Conservation (phyloP, 176 grass and related monocot genomes). For the Eleusine coracana region DNA sequence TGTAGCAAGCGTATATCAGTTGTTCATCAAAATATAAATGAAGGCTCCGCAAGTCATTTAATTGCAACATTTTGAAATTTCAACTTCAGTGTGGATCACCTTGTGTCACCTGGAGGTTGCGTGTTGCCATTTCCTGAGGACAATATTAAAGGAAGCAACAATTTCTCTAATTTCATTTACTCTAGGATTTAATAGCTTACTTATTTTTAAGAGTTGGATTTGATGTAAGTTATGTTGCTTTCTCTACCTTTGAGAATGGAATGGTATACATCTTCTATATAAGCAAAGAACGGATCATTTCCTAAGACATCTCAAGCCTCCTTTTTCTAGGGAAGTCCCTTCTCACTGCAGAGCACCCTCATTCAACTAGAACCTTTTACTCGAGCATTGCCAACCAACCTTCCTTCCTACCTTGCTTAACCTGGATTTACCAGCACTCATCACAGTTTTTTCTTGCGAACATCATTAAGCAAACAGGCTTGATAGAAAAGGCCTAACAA, state of each 20-base stretch:
- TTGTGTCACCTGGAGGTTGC: neutral
- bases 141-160: neutral
- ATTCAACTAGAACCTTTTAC: neutral
- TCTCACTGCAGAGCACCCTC: neutral
- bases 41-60: neutral
- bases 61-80: neutral
- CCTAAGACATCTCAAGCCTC: neutral
- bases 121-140: neutral
- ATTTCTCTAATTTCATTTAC: neutral
- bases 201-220: neutral
- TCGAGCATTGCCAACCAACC: neutral
- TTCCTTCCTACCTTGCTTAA: constrained; percentile 2
- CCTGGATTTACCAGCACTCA: neutral
- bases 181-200: neutral
- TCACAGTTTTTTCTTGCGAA: constrained; percentile 4
- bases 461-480: constrained; percentile 1
- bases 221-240: neutral
- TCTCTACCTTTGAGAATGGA: neutral
- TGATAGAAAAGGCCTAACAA: neutral
- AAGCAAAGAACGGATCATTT: neutral
- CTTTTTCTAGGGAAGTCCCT: neutral
- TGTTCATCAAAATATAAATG: neutral
- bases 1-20: neutral
- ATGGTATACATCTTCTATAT: neutral
- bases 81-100: neutral